phyloP scores from a whole-genome alignment of 352 stramenopile species.

The Phytophthora sp. region DNA sequence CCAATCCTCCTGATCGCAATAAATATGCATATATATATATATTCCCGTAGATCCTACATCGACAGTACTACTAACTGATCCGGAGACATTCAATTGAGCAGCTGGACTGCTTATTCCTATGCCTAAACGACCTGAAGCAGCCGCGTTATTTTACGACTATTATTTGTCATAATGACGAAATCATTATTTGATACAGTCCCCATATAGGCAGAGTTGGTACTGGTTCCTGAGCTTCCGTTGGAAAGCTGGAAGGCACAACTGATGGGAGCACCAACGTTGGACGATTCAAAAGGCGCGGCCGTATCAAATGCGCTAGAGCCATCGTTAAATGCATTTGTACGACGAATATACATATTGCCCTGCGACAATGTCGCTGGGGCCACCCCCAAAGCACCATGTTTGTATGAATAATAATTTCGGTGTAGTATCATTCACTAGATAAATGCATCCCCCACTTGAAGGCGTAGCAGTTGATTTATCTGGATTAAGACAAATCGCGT shows the following conservation, averaged over 20 bases:
- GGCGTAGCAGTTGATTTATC: too few species aligned
- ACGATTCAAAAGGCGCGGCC: too few species aligned
- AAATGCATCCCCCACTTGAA: slow-evolving; percentile 20
- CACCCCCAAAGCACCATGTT: slow-evolving; percentile 6
- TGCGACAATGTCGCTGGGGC: background rate
- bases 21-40: too few species aligned
- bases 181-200: background rate
- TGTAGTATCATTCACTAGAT: slow-evolving; percentile 22
- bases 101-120: too few species aligned
- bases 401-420: slow-evolving; percentile 21
- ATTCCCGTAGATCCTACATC: too few species aligned
- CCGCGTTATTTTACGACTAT: background rate
- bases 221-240: background rate
- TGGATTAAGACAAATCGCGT: slow-evolving; percentile 16
- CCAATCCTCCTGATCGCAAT: too few species aligned
- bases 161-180: background rate
- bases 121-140: background rate
- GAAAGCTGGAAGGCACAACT: background rate
- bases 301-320: background rate
- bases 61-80: background rate
- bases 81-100: background rate
- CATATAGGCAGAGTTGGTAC: background rate
- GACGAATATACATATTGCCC: background rate
- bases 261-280: background rate
- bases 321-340: background rate